Evolutionary conservation across 148 eudicot genomes (phyloP), one percentile per base, ranked within the genome.

Genomic region (Camellia granthamiana): DNA sequence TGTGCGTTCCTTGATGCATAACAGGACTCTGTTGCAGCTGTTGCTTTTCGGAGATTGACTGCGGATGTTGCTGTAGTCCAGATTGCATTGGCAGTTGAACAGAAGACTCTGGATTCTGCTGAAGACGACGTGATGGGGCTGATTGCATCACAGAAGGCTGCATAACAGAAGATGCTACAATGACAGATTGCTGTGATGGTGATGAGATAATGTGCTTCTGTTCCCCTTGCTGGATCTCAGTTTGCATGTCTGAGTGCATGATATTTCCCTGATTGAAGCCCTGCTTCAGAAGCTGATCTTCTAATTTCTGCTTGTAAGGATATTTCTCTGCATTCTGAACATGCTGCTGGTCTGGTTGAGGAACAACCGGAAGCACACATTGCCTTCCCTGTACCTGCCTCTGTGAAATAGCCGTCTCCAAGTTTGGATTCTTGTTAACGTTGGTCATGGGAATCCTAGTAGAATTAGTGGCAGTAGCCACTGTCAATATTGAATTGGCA

Each of bases 81-180:
- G 89, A 78, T 84, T 93, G 97, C 80, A 88, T 81, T 75, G 90
- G 80, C 62, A 85, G 91, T 73, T 83, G 92, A 51, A 79, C 68
- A 52, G 90, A 75, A 46, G 89, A 79, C 65, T 84, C 90, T 80
- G 87, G 96, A 83, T 87, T 92, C 80, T 84, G 93, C 75, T 83
- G 96, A 80, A 90, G 63, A 61, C 84, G 84, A 61, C 90, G 82
- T 5, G 86, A 77, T 80, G 88, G 80, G 59, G 91, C 69, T 74
- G 92, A 84, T 83, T 90, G 95, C 89, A 89, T 88, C 65, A 76
- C 85, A 78, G 89, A 87, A 71, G 94, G 88, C 84, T 86, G 94
- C 89, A 89, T 85, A 70, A 49, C 58, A 19, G 74, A 71, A 49
- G 58, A 49, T 49, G 74, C 41, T 47, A n/a, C 15, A 56, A 19